These are phyloP conservation scores for Ceratorhiza oryzae-sativae DNA, from an alignment of 1,284 basidiomycete species.

Conservation along the genomic window DNA sequence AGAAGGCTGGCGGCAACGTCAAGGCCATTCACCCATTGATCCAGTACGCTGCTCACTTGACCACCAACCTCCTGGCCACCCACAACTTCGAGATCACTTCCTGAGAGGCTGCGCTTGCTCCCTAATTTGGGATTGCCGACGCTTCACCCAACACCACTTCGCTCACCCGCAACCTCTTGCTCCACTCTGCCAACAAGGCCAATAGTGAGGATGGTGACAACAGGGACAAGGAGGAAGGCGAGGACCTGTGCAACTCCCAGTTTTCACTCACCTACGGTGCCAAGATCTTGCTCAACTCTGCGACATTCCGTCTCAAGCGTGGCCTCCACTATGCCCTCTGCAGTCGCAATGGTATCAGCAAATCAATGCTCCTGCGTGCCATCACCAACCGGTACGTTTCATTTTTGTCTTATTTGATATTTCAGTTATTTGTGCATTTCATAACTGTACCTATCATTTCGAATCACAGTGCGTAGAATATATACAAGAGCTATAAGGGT, in stretches of 20 bases:
- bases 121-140: slow-evolving; percentile 76
- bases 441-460: too few species aligned
- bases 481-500: too few species aligned
- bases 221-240: slow-evolving; percentile 83
- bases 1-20: slow-evolving; percentile 71
- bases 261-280: slow-evolving; percentile 98
- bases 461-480: too few species aligned
- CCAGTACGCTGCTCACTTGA: slow-evolving; percentile 80
- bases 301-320: too few species aligned
- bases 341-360: too few species aligned
- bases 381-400: too few species aligned
- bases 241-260: too few species aligned
- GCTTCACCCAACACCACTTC: slow-evolving; percentile 70
- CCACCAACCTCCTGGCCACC: slow-evolving; percentile 83
- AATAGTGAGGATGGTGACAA: slow-evolving; percentile 81
- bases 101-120: slow-evolving; percentile 81
- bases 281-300: too few species aligned
- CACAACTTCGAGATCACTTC: slow-evolving; percentile 91
- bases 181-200: slow-evolving; percentile 88
- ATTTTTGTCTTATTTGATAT: too few species aligned
- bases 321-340: too few species aligned
- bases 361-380: too few species aligned
- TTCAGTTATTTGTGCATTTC: too few species aligned
- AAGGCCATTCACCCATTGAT: slow-evolving; percentile 66
- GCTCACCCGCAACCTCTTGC: slow-evolving; percentile 84